Conservation (phyloP, 148 eudicot genomes). For the Chenopodium suecicum region DNA sequence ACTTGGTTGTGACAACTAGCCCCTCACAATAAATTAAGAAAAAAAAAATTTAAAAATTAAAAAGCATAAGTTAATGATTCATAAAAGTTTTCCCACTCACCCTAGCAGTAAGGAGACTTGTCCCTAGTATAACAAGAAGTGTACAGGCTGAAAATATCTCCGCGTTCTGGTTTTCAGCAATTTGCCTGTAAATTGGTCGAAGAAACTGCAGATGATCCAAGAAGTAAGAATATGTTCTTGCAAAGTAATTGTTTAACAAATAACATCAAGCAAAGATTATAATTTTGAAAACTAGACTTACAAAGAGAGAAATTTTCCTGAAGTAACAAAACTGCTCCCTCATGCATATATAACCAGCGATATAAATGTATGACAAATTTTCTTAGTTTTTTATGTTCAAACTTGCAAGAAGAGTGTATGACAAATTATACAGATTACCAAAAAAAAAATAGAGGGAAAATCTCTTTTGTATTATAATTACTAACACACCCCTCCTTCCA, state of each 20-base stretch:
- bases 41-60: too few species aligned
- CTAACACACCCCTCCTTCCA: not conserved
- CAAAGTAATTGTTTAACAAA: not conserved
- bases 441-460: too few species aligned
- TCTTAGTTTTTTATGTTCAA: not conserved
- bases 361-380: too few species aligned
- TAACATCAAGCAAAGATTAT: not conserved
- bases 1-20: not conserved
- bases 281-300: not conserved
- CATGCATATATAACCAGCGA: too few species aligned
- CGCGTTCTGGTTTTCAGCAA: constrained; percentile 95
- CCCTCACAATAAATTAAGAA: constrained; percentile 1
- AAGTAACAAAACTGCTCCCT: not conserved
- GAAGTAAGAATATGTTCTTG: constrained; percentile 16
- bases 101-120: constrained; percentile 98
- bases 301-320: not conserved
- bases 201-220: constrained; percentile 64
- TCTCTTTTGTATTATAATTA: not conserved
- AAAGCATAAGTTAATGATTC: not conserved
- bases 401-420: not conserved
- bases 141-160: constrained; percentile 98
- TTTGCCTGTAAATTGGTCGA: constrained; percentile 94
- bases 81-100: constrained; percentile 36
- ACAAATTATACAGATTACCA: not conserved
- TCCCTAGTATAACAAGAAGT: constrained; percentile 91